Evolutionary conservation across 768 basidiomycete genomes (phyloP), one percentile per base, ranked within the genome.

Genomic region (Auriscalpium vulgare): DNA sequence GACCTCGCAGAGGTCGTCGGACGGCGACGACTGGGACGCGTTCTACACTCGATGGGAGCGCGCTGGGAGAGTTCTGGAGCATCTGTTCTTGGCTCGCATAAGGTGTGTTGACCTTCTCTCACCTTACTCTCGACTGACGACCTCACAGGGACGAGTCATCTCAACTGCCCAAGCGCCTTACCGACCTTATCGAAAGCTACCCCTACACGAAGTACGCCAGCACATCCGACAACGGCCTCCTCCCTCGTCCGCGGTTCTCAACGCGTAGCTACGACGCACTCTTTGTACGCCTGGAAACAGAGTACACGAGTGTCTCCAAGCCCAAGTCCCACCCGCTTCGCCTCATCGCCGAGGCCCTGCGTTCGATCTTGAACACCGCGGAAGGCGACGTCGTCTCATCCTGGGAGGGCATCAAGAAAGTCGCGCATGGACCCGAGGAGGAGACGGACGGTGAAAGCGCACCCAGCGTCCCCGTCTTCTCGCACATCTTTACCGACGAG

Each of bases 31-130:
- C 53, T 88, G 83, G 84, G 55, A 67, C 11, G 66, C 74, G 9
- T 89, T 91, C 65, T 91, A 91, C 65, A 71, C 74, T 4, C 76
- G 84, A 35, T 91, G 90, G 90, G 87, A 91, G 61, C 74, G 76
- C 34, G 78, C 81, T 9, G 90, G 87, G 35, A 74, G 87, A 19
- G 78, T 86, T 44, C 64, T 91, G 50, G 90, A 91, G 62, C 89
- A 91, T 69, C 56, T 91, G 8, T 88, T 91, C 70, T 73, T 91
- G 54, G 77, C 84, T 16, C 76, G 79, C 55, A 81, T 91, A 55
- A 79, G 90, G 89, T 88, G 55, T 54, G 75, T 61, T 16, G 50
- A 8, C 23, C 49, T 53, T 43, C 16, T 36, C 21, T 13, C 17
- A 35, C 17, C 3, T 23, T 13, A 34, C 50, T 8, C 43, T 38